Conservation (phyloP, 2,329 filamentous ascomycete genomes). For the Trichoderma citrinoviride region DNA sequence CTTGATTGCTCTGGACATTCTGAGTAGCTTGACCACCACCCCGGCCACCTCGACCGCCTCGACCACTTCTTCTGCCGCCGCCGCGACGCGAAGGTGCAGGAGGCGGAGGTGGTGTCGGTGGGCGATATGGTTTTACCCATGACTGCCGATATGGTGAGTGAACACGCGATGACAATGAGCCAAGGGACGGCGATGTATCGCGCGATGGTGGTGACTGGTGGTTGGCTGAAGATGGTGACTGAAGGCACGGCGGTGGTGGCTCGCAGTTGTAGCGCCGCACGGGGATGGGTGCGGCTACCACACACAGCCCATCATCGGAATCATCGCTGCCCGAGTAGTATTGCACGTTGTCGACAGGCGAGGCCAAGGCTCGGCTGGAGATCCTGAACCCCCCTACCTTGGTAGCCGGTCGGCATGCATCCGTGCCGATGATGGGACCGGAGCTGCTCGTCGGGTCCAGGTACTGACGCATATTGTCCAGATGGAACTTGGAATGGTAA, state of each 20-base stretch:
- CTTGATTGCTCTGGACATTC: too few species aligned
- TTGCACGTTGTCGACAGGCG: slow-evolving; percentile 40
- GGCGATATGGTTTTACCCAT: too few species aligned
- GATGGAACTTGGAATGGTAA: slow-evolving; percentile 51
- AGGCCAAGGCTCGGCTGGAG: slow-evolving; percentile 35
- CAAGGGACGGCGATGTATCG: too few species aligned
- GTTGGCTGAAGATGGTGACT: too few species aligned
- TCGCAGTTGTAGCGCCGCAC: slow-evolving; percentile 31
- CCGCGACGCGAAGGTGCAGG: too few species aligned
- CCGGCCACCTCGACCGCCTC: slow-evolving; percentile 27
- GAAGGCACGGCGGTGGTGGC: slow-evolving; percentile 29
- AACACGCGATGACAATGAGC: too few species aligned
- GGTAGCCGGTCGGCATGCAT: slow-evolving; percentile 25
- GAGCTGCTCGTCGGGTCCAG: slow-evolving; percentile 45
- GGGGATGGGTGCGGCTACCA: slow-evolving; percentile 28
- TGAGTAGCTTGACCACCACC: slow-evolving; percentile 27
- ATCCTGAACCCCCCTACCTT: slow-evolving; percentile 34
- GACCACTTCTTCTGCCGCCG: not conserved
- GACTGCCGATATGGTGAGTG: too few species aligned
- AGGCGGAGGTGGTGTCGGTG: too few species aligned
- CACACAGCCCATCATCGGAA: slow-evolving; percentile 41
- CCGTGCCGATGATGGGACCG: slow-evolving; percentile 39
- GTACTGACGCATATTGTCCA: slow-evolving; percentile 48
- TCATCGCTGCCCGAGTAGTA: slow-evolving; percentile 50
- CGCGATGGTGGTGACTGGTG: too few species aligned